phyloP scores from a whole-genome alignment of 495 filamentous ascomycete genomes.

The Lophium mytilinum region DNA sequence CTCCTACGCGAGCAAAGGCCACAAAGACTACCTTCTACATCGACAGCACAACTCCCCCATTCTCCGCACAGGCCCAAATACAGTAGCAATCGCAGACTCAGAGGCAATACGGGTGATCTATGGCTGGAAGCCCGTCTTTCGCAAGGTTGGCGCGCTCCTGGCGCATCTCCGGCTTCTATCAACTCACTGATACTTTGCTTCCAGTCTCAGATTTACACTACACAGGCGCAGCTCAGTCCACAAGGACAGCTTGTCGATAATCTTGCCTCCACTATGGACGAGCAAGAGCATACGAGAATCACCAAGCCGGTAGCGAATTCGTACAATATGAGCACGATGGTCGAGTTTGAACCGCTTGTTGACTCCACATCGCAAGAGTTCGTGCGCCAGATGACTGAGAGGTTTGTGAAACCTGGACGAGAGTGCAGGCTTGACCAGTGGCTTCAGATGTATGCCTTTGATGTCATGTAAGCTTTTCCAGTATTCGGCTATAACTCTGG shows the following conservation, averaged over 20 bases:
- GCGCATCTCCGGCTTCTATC: not conserved
- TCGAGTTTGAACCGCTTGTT: slow-evolving; percentile 68
- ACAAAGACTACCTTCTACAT: slow-evolving; percentile 63
- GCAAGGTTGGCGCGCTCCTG: slow-evolving; percentile 46
- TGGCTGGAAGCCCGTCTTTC: slow-evolving; percentile 73
- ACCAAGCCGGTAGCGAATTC: slow-evolving; percentile 61
- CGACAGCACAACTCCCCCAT: slow-evolving; percentile 58
- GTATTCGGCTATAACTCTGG: too few species aligned
- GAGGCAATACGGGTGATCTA: slow-evolving; percentile 66
- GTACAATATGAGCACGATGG: slow-evolving; percentile 65
- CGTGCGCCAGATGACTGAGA: slow-evolving; percentile 50
- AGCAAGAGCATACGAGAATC: slow-evolving; percentile 64
- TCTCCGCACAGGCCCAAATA: slow-evolving; percentile 61
- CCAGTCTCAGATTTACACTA: slow-evolving; percentile 61
- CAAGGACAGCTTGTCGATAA: slow-evolving; percentile 50
- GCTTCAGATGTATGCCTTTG: slow-evolving; percentile 75
- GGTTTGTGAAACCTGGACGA: slow-evolving; percentile 45
- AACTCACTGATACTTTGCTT: not conserved
- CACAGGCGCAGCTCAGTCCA: slow-evolving; percentile 57
- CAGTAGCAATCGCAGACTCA: slow-evolving; percentile 59
- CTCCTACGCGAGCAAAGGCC: slow-evolving; percentile 52
- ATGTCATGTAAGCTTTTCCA: slow-evolving; percentile 47
- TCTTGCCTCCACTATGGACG: slow-evolving; percentile 77
- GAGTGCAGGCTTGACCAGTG: slow-evolving; percentile 61
- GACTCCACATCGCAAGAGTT: slow-evolving; percentile 57